Base-by-base conservation (phyloP, 805 yeast genomes). In the Hanseniaspora lindneri region DNA sequence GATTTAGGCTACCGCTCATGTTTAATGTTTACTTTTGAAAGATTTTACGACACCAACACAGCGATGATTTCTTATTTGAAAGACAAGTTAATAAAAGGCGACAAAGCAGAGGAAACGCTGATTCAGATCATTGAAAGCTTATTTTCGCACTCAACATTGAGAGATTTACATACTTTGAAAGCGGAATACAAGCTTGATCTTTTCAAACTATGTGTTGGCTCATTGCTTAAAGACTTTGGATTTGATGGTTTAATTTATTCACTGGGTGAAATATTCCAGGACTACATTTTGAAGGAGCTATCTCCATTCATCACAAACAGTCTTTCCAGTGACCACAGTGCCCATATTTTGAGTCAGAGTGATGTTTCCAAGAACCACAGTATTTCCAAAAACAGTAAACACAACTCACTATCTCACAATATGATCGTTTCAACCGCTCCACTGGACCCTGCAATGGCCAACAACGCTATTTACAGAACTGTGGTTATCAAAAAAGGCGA, bases 151-250 rank as follows among this genome's bases (percentile, higher is more conserved):
- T 60, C 61, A 8, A 59, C 63, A 5, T 54, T 56, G 19, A 67
- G 55, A 58, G 62, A 58, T 57, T 63, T 55, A 59, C 62, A 52
- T 37, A 60, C 41, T 66, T 66, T 48, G 59, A 76, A 57, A 67
- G 75, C 37, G 59, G 69, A 24, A 64, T 74, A 49, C 63, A 74
- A 57, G 66, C 54, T 76, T 29, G 68, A 76, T 46, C 64, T 83
- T 3, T 65, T 82, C 40, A 72, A 72, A 54, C 74, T 78, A 33
- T 58, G 80, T 23, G 58, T 83, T 19, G 94, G 92, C 2, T 79
- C 81, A 9, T 73, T 85, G 52, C 72, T 81, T 32, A 79, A 77
- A 53, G 94, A 84, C 61, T 84, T 79, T 65, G 94, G 94, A 1
- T 84, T 84, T 59, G 87, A 85, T 56, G 59, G 71, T 2, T 70